Percentiles rank a stretch among this genome's conserved stretches.
These are phyloP conservation scores for Aspergillus diversus DNA, from an alignment of 495 filamentous ascomycete genomes.

Conservation along the genomic window DNA sequence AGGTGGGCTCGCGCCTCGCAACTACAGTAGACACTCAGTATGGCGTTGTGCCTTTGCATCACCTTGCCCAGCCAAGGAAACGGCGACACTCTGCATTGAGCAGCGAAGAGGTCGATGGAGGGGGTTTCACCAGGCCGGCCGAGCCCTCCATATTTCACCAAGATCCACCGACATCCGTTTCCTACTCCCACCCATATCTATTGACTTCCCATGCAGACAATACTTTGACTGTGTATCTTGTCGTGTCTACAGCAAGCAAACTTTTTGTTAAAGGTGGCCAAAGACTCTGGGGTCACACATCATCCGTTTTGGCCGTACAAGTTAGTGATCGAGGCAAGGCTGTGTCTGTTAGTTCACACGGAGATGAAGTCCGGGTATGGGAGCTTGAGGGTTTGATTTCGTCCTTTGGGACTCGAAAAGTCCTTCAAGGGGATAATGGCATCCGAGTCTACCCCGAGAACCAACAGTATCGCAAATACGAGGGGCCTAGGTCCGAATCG, in stretches of 20 bases:
- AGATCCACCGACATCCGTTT: conserved; percentile 68
- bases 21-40: conserved; percentile 50
- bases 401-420: conserved; percentile 44
- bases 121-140: conserved; percentile 6
- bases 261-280: conserved; percentile 76
- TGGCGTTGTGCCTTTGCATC: conserved; percentile 41
- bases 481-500: conserved; percentile 7
- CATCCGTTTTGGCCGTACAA: conserved; percentile 82
- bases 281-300: conserved; percentile 92
- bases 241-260: conserved; percentile 68
- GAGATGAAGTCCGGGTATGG: conserved; percentile 91
- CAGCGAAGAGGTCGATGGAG: not conserved
- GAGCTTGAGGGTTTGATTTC: conserved; percentile 79
- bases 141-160: conserved; percentile 44
- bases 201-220: conserved; percentile 89
- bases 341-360: conserved; percentile 79
- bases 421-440: conserved; percentile 51
- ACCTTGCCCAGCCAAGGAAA: conserved; percentile 38
- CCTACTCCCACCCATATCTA: conserved; percentile 91
- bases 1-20: conserved; percentile 59
- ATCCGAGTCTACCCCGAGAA: conserved; percentile 55
- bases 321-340: conserved; percentile 88
- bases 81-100: conserved; percentile 25
- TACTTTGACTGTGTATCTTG: conserved; percentile 84
- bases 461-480: conserved; percentile 20